Conservation (phyloP, 2,329 filamentous ascomycete genomes). For the Zalaria sp. region DNA sequence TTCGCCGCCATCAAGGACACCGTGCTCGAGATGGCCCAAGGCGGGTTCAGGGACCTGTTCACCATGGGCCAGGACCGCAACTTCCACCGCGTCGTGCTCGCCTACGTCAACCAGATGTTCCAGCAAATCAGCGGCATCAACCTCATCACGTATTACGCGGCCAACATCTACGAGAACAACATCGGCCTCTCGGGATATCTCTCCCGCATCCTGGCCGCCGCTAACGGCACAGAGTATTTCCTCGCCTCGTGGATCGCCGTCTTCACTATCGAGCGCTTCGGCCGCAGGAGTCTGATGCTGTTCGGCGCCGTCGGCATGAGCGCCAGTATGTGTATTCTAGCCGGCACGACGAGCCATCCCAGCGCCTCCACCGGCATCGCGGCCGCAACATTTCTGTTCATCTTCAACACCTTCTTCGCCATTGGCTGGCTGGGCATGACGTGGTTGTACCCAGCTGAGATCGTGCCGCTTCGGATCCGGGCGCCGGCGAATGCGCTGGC, state of each 20-base stretch:
- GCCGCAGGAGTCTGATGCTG: slow-evolving; percentile 55
- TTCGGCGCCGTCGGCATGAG: slow-evolving; percentile 44
- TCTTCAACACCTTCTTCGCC: slow-evolving; percentile 37
- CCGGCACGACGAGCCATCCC: slow-evolving; percentile 11
- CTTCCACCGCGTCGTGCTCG: slow-evolving; percentile 18
- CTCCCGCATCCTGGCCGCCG: slow-evolving; percentile 35
- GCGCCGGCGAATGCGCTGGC: slow-evolving; percentile 14
- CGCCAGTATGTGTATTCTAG: slow-evolving; percentile 16
- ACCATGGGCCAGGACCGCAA: slow-evolving; percentile 18
- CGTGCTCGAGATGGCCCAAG: slow-evolving; percentile 28
- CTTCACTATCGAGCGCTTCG: slow-evolving; percentile 35
- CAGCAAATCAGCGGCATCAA: slow-evolving; percentile 17
- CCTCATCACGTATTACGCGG: slow-evolving; percentile 22
- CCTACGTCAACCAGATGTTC: slow-evolving; percentile 21
- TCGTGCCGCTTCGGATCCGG: slow-evolving; percentile 11
- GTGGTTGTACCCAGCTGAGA: slow-evolving; percentile 10
- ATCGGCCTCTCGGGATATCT: slow-evolving; percentile 38
- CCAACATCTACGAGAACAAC: slow-evolving; percentile 36
- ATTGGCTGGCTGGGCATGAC: slow-evolving; percentile 40
- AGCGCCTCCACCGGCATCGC: slow-evolving; percentile 6
- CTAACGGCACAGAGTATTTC: slow-evolving; percentile 41
- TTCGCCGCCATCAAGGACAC: slow-evolving; percentile 40
- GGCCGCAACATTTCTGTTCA: slow-evolving; percentile 23
- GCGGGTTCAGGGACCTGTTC: slow-evolving; percentile 16
- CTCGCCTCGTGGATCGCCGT: slow-evolving; percentile 33